These are phyloP conservation scores for Strobilomyces echinocephalus DNA, from an alignment of 768 basidiomycete species.

Conservation along the genomic window DNA sequence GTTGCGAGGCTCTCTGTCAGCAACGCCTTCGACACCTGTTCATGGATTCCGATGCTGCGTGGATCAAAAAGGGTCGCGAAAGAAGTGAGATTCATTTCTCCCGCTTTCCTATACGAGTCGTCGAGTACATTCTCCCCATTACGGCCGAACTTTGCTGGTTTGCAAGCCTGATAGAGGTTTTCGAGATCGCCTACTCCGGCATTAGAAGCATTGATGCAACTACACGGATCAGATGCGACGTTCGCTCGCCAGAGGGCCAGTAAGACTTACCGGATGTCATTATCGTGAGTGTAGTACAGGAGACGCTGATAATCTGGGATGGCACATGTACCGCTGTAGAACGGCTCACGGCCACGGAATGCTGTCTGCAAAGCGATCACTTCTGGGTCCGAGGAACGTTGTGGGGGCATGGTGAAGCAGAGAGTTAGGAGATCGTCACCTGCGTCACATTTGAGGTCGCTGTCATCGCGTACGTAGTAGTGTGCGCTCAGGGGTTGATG, in stretches of 20 bases:
- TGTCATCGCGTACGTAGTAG: no score
- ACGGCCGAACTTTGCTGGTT: neutral
- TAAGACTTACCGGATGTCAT: neutral
- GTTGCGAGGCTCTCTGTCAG: neutral
- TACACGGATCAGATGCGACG: neutral
- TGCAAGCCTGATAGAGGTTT: neutral
- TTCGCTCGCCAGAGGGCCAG: no score
- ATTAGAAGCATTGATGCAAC: neutral
- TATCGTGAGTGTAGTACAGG: neutral
- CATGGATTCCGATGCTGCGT: neutral
- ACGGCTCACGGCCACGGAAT: neutral
- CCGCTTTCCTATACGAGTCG: constrained; percentile 35
- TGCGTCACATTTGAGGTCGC: no score
- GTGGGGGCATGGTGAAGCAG: no score
- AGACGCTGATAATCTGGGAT: neutral
- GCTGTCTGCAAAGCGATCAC: neutral
- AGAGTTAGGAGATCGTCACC: no score
- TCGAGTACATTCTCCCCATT: neutral
- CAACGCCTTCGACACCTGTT: neutral
- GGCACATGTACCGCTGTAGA: neutral
- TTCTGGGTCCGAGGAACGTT: neutral
- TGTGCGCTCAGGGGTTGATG: no score
- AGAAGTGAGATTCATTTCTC: constrained; percentile 37
- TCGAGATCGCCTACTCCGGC: neutral
- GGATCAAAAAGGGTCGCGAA: constrained; percentile 27